Evolutionary conservation across 1,139 yeast species (phyloP).

Genomic region (Nematodospora anomalae): DNA sequence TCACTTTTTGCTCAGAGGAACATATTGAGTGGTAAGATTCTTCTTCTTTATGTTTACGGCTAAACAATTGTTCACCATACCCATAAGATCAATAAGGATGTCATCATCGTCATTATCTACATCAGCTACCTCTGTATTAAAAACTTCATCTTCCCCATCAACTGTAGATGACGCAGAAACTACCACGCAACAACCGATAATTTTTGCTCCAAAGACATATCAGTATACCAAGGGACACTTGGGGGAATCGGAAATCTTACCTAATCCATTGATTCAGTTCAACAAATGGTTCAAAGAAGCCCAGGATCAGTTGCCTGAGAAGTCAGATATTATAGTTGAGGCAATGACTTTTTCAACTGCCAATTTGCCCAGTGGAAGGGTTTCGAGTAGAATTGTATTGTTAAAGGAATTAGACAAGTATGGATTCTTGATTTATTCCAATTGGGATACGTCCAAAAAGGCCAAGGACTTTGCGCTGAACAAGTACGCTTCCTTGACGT

Average conservation of each 20-base stretch:
- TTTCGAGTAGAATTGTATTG: conserved; percentile 78
- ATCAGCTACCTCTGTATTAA: conserved; percentile 1
- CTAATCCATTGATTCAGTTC: conserved; percentile 75
- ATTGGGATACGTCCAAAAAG: conserved; percentile 87
- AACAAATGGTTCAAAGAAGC: conserved; percentile 86
- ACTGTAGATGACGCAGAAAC: conserved; percentile 14
- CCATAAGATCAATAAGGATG: conserved; percentile 2
- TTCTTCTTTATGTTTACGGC: neutral
- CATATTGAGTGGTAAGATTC: no score
- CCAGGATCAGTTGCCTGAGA: conserved; percentile 39
- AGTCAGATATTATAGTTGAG: conserved; percentile 62
- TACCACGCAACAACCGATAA: conserved; percentile 27
- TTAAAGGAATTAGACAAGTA: conserved; percentile 83
- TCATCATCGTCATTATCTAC: conserved; percentile 7
- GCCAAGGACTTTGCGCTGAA: conserved; percentile 67
- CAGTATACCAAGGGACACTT: conserved; percentile 77
- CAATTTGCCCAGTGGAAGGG: conserved; percentile 80
- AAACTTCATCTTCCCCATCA: neutral
- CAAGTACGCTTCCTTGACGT: conserved; percentile 79
- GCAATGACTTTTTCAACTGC: conserved; percentile 83
- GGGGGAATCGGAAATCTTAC: conserved; percentile 50
- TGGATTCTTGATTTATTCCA: conserved; percentile 89
- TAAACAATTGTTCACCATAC: conserved; percentile 6
- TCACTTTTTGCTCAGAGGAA: no score
- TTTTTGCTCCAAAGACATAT: conserved; percentile 83